These are phyloP conservation scores for Malania oleifera DNA, from an alignment of 164 flowering plant species.

Conservation along the genomic window DNA sequence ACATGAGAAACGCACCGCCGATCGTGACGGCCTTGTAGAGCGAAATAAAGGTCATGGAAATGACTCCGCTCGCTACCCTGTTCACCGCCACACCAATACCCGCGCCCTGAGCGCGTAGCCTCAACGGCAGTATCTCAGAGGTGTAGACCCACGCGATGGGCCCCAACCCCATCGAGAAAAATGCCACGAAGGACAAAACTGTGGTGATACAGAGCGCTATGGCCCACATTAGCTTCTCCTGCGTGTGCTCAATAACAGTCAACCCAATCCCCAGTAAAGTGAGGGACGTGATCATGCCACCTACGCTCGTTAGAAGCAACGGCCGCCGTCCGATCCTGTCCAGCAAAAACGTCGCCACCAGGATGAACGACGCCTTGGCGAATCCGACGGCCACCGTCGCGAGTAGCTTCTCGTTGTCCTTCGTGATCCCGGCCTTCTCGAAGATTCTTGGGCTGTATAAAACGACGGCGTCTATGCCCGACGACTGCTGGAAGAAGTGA, in stretches of 20 bases:
- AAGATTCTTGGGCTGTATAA: constrained; percentile 28
- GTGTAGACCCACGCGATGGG: constrained; percentile 42
- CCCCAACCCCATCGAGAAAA: constrained; percentile 29
- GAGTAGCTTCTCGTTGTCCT: constrained; percentile 9
- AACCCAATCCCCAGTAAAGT: constrained; percentile 11
- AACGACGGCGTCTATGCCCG: constrained; percentile 35
- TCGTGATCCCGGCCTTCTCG: constrained; percentile 26
- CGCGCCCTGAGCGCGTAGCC: constrained; percentile 34
- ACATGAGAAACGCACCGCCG: constrained; percentile 35
- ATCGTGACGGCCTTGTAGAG: constrained; percentile 28
- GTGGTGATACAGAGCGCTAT: constrained; percentile 16
- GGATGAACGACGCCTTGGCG: constrained; percentile 24
- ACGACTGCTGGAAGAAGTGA: constrained; percentile 34
- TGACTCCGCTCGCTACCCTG: constrained; percentile 22
- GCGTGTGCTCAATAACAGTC: constrained; percentile 15
- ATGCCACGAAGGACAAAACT: constrained; percentile 12
- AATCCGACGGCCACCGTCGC: constrained; percentile 40
- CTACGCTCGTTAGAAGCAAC: constrained; percentile 26
- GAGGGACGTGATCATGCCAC: constrained; percentile 29
- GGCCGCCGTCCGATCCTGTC: constrained; percentile 34
- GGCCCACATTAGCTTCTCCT: constrained; percentile 26
- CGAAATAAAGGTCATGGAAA: constrained; percentile 28
- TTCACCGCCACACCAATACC: constrained; percentile 30
- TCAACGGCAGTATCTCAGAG: constrained; percentile 42
- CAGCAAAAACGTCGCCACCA: constrained; percentile 27